Conservation (phyloP, 768 basidiomycete genomes). For the Suillus subaureus region DNA sequence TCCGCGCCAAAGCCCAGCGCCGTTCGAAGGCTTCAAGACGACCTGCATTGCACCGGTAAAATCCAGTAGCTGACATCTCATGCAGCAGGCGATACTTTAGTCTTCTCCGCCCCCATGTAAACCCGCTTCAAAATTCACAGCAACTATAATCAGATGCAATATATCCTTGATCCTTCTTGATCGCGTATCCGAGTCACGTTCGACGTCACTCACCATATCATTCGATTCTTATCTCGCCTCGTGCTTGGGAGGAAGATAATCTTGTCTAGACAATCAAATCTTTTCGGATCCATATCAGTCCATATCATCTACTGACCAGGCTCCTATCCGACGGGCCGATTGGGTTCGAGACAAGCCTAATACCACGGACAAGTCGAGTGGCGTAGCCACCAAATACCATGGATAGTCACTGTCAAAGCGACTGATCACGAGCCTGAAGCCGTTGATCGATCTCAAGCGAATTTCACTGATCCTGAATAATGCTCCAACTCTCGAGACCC, state of each 20-base stretch:
- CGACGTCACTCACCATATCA: not conserved
- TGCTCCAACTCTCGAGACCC: not conserved
- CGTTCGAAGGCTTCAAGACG: not conserved
- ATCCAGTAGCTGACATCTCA: not conserved
- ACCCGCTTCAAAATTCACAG: not conserved
- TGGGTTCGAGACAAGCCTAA: not conserved
- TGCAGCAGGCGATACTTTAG: not conserved
- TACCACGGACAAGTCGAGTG: not conserved
- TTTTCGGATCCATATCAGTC: conserved; percentile 1
- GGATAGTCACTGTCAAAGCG: not conserved
- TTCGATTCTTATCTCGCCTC: conserved; percentile 4
- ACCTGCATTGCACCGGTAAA: not conserved
- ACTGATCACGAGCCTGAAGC: not conserved
- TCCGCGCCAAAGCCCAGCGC: not conserved
- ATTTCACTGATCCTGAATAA: not conserved
- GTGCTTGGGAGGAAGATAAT: not conserved
- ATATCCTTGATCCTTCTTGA: not conserved
- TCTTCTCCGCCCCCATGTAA: not conserved
- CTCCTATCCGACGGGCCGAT: not conserved
- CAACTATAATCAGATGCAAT: not conserved
- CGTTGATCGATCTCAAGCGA: not conserved
- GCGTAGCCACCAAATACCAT: not conserved
- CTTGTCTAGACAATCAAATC: not conserved
- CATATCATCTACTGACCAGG: not conserved
- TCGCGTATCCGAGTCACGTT: not conserved